phyloP scores from a whole-genome alignment of 176 grass and related monocot genomes.

The Saccharum spontaneum region DNA sequence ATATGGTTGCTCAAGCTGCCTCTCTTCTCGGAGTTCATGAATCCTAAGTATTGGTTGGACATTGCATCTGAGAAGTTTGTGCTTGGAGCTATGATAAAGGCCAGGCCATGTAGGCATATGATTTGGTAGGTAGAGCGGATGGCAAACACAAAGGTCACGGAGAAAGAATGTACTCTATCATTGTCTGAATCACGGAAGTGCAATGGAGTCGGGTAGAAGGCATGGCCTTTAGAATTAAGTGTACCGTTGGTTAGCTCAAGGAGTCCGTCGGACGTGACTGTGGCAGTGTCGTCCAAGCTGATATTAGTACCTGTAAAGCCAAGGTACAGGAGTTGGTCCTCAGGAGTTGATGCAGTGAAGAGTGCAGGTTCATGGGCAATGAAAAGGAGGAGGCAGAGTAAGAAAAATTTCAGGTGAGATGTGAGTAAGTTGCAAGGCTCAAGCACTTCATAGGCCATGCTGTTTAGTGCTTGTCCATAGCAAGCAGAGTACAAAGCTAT shows the following conservation, averaged over 20 bases:
- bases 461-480: no score
- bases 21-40: slow-evolving; percentile 1
- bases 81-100: slow-evolving; percentile 35
- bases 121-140: background rate
- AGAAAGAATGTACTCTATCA: slow-evolving; percentile 27
- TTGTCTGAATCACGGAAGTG: background rate
- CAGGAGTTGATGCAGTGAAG: no score
- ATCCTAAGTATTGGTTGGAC: slow-evolving; percentile 29
- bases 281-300: background rate
- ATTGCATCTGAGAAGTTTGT: slow-evolving; percentile 12
- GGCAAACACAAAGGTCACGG: background rate
- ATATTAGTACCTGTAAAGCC: slow-evolving; percentile 18
- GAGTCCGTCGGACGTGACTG: background rate
- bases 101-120: slow-evolving; percentile 19
- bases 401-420: background rate
- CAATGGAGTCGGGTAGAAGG: slow-evolving; percentile 1
- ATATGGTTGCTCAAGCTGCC: slow-evolving; percentile 8
- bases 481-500: no score
- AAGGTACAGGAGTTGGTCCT: background rate
- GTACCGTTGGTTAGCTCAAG: slow-evolving; percentile 29
- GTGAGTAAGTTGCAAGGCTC: no score
- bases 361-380: background rate
- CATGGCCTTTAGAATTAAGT: background rate
- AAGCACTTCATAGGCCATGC: background rate
- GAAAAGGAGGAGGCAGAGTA: background rate